Base-by-base conservation (phyloP, 2,329 filamentous ascomycete genomes). In the Cladosporium phlei region DNA sequence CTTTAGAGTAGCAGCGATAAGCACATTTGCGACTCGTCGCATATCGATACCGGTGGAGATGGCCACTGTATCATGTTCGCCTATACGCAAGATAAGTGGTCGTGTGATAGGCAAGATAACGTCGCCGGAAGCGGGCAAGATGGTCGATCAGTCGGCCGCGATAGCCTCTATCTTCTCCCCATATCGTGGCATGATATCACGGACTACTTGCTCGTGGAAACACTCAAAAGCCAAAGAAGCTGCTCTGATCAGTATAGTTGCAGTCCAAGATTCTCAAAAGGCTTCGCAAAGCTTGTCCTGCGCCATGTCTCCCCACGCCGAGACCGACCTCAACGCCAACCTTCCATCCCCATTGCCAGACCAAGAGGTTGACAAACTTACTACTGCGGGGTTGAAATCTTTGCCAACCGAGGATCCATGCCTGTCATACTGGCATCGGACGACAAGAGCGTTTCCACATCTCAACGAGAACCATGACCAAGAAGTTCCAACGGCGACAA, bases 401-500 rank as follows among this genome's bases (percentile, higher is more conserved):
- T 30, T 52, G 24, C 53, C 55, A 29, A 57, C 53, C 8, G 34
- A 51, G 14, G 47, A 54, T 40, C 54, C 66, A 20, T 63, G 65
- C 38, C 54, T 69, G 14, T 66, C 64, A 24, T 71, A 69, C 53
- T 74, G 71, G 71, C 71, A 73, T 43, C 63, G 65, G 37, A 72
- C 68, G 3, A 72, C 70, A 4, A 63, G 70, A 17, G 66, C 67
- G 1, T 73, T 68, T 47, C 59, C 63, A 3, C 59, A 71, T 45
- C 61, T 72, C 5, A 62, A 70, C 46, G 56, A 62, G n/a, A 72
- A 73, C 52, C 44, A 53, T 16, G 45, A 59, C 12, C 48, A 45
- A 4, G 29, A 58, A 4, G 55, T 66, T 4, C 69, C 68, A 4
- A 25, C 49, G 10, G 50, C 55, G 2, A 50, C 52, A 2, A 60